Evolutionary conservation across 495 filamentous ascomycete species (phyloP), one percentile per base, ranked within the genome.

Genomic region (Lasiosphaeria hispida): DNA sequence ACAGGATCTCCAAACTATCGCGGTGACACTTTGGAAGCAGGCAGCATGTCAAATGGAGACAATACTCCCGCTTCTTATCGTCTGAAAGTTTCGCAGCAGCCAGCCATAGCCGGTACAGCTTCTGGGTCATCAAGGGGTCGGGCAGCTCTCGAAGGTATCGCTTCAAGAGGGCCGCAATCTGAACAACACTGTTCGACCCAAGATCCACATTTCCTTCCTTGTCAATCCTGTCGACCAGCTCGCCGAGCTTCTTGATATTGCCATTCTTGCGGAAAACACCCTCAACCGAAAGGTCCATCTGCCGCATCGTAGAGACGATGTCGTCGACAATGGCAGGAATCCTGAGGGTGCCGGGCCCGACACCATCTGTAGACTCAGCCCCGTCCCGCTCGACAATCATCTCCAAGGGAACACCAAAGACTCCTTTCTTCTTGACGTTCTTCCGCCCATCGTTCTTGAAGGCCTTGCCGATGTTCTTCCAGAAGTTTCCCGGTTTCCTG

Each of bases 251-350:
- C 65, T 88, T 87, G 69, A 99, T 97, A 68, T 97, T 97, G 57
- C 94, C 94, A 66, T 97, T 99, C 80, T 99, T 99, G 53, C 94
- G 88, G 83, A 99, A 99, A 45, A 99, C 93, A 66, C 95, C 95
- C 68, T 99, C 94, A 7, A 97, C 90, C 14, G 91, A 96, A 81
- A 99, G 96, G 73, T 99, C 94, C 92, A 97, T 99, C 67, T 91
- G 93, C 60, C 90, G 85, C 90, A 99, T 94, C 30, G 92, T 90
- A 5, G 89, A 89, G 11, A 97, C 84, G 23, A 92, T 84, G 65
- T 97, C 95, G 67, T 97, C 92, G 37, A 99, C 81, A 54, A 99
- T 79, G 2, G 88, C 86, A 11, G 94, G 94, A 39, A 97, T 89
- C 54, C 88, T 86, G 33, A 99, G 78, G 48, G 88, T 85, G 37